Conservation (phyloP, 2,329 filamentous ascomycete genomes). For the Coniella lustricola region DNA sequence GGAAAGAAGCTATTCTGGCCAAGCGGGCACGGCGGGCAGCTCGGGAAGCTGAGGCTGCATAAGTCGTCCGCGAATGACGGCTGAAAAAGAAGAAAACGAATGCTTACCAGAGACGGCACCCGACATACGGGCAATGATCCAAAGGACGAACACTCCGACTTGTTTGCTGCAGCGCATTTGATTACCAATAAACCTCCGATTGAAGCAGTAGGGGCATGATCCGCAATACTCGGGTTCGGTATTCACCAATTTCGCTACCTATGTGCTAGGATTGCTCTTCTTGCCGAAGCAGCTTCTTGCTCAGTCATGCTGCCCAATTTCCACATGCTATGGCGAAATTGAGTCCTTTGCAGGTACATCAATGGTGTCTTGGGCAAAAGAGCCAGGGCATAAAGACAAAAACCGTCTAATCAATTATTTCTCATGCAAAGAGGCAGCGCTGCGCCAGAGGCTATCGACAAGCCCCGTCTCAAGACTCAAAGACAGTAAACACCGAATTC, state of each 20-base stretch:
- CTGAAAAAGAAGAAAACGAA: neutral
- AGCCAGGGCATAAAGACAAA: too few species aligned
- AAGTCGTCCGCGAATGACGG: neutral
- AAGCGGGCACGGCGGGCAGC: conserved; percentile 77
- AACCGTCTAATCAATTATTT: too few species aligned
- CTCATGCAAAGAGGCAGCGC: too few species aligned
- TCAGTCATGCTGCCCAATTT: neutral
- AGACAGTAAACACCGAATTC: too few species aligned
- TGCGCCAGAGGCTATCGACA: too few species aligned
- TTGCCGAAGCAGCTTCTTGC: neutral
- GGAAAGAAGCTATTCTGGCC: conserved; percentile 75
- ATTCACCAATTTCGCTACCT: neutral
- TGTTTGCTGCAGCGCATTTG: neutral
- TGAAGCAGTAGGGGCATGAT: neutral
- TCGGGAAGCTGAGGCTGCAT: conserved; percentile 41
- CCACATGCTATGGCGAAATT: neutral
- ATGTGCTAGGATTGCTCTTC: neutral
- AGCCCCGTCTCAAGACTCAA: too few species aligned
- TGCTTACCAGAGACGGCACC: neutral
- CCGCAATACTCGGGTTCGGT: neutral
- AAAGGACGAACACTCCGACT: neutral
- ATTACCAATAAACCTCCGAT: neutral
- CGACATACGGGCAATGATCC: neutral
- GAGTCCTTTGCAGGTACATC: neutral
- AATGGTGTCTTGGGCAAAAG: neutral